Evolutionary conservation across 2,329 filamentous ascomycete genomes (phyloP).

Genomic region (Podosphaera fusca): DNA sequence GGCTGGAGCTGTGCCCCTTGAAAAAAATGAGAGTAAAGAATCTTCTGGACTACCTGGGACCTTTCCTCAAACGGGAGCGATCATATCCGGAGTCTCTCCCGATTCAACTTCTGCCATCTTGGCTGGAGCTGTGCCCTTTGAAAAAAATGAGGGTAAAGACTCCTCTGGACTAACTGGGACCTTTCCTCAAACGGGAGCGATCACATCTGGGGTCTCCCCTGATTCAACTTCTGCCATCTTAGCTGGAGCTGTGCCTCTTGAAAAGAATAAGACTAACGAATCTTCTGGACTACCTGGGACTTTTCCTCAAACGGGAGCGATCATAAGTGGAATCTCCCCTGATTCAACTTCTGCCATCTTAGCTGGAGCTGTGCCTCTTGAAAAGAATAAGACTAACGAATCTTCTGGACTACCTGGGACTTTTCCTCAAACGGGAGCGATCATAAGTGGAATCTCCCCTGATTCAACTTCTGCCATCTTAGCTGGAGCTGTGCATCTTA

Average conservation of each 20-base stretch:
- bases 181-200: constrained; percentile 23
- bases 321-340: constrained; percentile 45
- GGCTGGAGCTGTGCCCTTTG: constrained; percentile 42
- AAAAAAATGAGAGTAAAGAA: constrained; percentile 17
- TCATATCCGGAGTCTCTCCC: constrained; percentile 45
- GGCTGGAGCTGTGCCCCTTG: constrained; percentile 42
- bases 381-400: constrained; percentile 18
- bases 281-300: background rate
- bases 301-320: constrained; percentile 27
- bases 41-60: background rate
- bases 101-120: constrained; percentile 48
- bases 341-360: constrained; percentile 48
- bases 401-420: background rate
- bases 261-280: constrained; percentile 18
- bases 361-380: constrained; percentile 42
- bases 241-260: constrained; percentile 42
- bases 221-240: constrained; percentile 48
- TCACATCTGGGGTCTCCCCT: constrained; percentile 45
- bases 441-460: constrained; percentile 45
- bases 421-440: constrained; percentile 27
- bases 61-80: constrained; percentile 27
- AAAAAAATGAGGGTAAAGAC: constrained; percentile 18
- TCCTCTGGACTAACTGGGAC: constrained; percentile 14
- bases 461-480: constrained; percentile 48
- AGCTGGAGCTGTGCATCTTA: constrained; percentile 42